A percentile compares a stretch with the other conserved stretches of the same genome.
These are phyloP conservation scores for Waltiozyma sp. DNA, from an alignment of 1,139 yeast genomes.

Conservation along the genomic window DNA sequence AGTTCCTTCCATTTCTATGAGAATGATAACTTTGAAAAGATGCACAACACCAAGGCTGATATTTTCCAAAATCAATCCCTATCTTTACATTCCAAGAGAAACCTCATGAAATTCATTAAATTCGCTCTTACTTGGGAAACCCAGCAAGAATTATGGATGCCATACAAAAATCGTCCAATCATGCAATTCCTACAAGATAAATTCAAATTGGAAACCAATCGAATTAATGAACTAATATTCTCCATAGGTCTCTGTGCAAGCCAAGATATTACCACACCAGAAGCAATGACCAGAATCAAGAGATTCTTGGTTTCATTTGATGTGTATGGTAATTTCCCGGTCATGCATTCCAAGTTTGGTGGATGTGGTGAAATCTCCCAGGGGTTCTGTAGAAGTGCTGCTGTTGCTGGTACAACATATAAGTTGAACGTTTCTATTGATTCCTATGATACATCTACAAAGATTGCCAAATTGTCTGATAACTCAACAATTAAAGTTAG, in stretches of 20 bases:
- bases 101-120: constrained; percentile 86
- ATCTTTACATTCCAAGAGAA: constrained; percentile 66
- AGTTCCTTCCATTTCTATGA: constrained; percentile 86
- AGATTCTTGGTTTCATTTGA: constrained; percentile 81
- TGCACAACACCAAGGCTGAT: constrained; percentile 79
- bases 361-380: constrained; percentile 95
- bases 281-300: constrained; percentile 70
- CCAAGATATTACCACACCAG: constrained; percentile 50
- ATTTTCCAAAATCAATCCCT: constrained; percentile 85
- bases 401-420: constrained; percentile 95
- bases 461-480: constrained; percentile 65
- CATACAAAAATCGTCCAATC: constrained; percentile 46
- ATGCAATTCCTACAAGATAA: constrained; percentile 44
- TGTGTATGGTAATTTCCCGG: constrained; percentile 91
- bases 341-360: constrained; percentile 84
- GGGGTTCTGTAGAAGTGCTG: constrained; percentile 96
- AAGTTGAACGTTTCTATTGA: constrained; percentile 60
- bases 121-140: constrained; percentile 68
- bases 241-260: constrained; percentile 74
- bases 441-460: constrained; percentile 52
- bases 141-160: constrained; percentile 39
- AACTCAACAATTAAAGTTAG: constrained; percentile 64
- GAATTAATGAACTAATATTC: constrained; percentile 70
- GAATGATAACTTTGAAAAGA: constrained; percentile 78
- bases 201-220: constrained; percentile 65